Base-by-base conservation (phyloP, 164 flowering plant species). In the Warburgia ugandensis region DNA sequence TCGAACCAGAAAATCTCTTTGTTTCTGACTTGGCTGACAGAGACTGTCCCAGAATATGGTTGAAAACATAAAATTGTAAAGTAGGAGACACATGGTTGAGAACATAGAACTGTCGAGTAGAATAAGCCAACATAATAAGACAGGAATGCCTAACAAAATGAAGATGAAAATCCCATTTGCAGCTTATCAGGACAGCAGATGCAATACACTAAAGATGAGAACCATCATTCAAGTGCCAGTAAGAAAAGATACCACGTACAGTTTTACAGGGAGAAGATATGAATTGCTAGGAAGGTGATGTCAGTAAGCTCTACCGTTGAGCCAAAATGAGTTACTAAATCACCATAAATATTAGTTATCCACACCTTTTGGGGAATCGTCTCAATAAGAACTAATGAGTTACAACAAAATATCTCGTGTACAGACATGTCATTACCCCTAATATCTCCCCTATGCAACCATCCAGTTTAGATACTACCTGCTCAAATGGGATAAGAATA, bases 401-500 rank as follows among this genome's bases (percentile, higher is more conserved):
- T 48, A 48, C 54, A 48, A 31, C 32, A 41, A 48, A 47, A 48
- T 22, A 13, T 17, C 17, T 26, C 53, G 28, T 29, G 53, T 56
- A 56, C 52, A 48, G 11, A 16, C 12, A 5, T 8, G 17, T n/a
- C n/a, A 31, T 23, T 7, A 46, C 7, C 17, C 10, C 19, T 17
- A 13, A 27, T 28, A 29, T 16, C 45, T 47, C 60, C 12, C 2
- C 5, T 2, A 29, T 19, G 37, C 20, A 17, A 23, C 36, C 40
- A 3, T 17, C 16, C 51, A 27, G 9, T 42, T 36, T 33, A 33
- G 38, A 47, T 20, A 25, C 22, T n/a, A 27, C 9, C 12, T 14
- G 6, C 49, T 45, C 49, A 13, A 26, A 28, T 13, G 32, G 32
- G 49, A 28, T n/a, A 5, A 45, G 27, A 45, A 26, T 6, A 13